Evolutionary conservation across 768 basidiomycete species (phyloP), one percentile per base, ranked within the genome.

Genomic region (Rhodotorula paludigena): DNA sequence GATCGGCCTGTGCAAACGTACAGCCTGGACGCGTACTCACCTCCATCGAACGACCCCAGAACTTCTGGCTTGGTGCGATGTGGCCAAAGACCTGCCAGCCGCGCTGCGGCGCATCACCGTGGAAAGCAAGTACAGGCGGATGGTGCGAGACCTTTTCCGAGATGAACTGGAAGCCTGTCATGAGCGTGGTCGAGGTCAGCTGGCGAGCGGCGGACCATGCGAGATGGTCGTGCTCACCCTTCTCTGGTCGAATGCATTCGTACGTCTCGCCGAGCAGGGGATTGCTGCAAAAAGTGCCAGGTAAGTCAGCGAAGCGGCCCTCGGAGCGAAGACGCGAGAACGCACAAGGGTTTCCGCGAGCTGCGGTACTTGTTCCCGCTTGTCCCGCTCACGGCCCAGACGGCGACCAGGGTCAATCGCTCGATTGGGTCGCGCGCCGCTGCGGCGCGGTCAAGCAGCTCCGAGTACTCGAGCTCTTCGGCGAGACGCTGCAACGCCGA

Each of bases 341-440:
- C n/a, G n/a, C 53, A 69, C 68, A 96, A 96, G 5, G 92, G 93
- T 78, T 96, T 76, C 44, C 75, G 92, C 23, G 91, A 91, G 64
- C 92, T 92, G 47, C 93, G 83, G 20, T 90, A 92, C 73, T 93
- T 90, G 9, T 92, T 94, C 23, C 90, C 91, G 2, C 89, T 89
- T 77, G 93, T 92, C 78, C 93, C 94, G 41, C 89, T 89, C 89
- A 97, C 93, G 2, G 92, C 93, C 78, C 97, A 98, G 8, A 90
- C 92, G 20, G 88, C 89, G 14, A 97, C 90, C 74, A 87, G 94
- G 4, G 91, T 91, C 54, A 97, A 84, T 5, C 93, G 84, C 58
- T 86, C 84, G 57, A 89, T 83, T 2, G 90, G 84, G 74, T 94
- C 89, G n/a, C 76, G 76, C 75, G 93, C 87, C 48, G 81, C 82